A percentile compares a stretch with the other conserved stretches of the same genome.
Conservation (phyloP, 2,329 filamentous ascomycete genomes). For the Trichoderma atrobrunneum region DNA sequence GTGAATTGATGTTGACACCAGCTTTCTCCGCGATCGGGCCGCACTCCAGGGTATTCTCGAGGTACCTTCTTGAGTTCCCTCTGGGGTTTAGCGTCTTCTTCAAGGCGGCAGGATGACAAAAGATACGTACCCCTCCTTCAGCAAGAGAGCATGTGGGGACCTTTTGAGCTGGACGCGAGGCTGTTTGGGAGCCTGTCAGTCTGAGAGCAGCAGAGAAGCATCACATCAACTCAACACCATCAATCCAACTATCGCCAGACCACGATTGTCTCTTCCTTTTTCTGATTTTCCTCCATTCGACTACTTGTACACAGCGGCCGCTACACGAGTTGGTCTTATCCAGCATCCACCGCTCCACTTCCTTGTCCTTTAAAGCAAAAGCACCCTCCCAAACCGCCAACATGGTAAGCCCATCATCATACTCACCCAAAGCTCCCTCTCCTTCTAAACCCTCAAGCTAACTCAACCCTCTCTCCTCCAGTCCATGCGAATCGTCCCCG, state of each 20-base stretch:
- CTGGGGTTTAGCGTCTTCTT: neutral
- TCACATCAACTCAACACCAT: neutral
- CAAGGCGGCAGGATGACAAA: neutral
- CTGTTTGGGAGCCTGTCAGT: slow-evolving; percentile 29
- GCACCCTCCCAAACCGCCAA: slow-evolving; percentile 29
- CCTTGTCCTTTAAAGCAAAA: neutral
- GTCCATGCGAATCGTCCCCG: slow-evolving; percentile 87
- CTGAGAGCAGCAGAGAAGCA: neutral
- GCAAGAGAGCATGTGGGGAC: neutral
- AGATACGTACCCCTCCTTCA: slow-evolving; percentile 24
- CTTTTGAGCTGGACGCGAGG: slow-evolving; percentile 26
- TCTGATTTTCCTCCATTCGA: neutral
- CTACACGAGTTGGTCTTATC: neutral
- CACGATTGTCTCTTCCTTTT: neutral
- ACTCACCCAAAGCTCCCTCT: neutral
- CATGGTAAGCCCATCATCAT: slow-evolving; percentile 44
- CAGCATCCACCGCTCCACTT: neutral
- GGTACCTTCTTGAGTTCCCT: neutral
- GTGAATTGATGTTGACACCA: neutral
- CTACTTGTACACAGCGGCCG: neutral
- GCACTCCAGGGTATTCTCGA: neutral
- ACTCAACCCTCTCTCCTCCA: slow-evolving; percentile 37
- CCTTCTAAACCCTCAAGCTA: neutral
- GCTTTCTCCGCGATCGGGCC: slow-evolving; percentile 24
- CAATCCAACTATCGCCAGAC: neutral